phyloP scores from a whole-genome alignment of 331 rosid genomes.

The Quercus lobata region DNA sequence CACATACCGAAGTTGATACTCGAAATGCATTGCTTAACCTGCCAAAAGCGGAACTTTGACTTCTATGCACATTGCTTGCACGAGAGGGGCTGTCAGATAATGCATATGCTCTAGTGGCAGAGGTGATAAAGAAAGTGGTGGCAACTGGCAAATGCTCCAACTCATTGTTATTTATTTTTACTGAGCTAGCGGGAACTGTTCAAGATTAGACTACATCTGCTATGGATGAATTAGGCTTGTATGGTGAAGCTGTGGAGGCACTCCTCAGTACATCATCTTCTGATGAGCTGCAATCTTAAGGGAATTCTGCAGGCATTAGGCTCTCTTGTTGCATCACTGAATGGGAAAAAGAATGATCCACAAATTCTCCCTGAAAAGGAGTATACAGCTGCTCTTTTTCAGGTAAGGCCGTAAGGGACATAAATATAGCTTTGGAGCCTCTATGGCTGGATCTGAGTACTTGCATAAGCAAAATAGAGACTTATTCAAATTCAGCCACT shows the following conservation, averaged over 20 bases:
- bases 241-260: conserved; percentile 71
- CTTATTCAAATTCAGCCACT: conserved; percentile 78
- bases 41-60: too few relatives aligned
- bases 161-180: conserved; percentile 72
- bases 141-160: conserved; percentile 83
- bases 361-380: conserved; percentile 36
- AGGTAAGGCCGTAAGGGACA: conserved; percentile 41
- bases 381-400: conserved; percentile 49
- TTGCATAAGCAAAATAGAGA: conserved; percentile 90
- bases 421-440: conserved; percentile 85
- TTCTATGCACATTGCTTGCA: too few relatives aligned
- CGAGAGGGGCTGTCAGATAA: conserved; percentile 68
- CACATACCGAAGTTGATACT: too few relatives aligned
- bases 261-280: conserved; percentile 81
- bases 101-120: conserved; percentile 83
- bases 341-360: conserved; percentile 51
- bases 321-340: conserved; percentile 64
- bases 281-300: conserved; percentile 91
- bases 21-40: too few relatives aligned
- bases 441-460: conserved; percentile 89
- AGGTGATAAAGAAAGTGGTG: conserved; percentile 92
- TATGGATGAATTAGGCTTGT: conserved; percentile 64
- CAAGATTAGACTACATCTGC: conserved; percentile 77
- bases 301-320: conserved; percentile 87
- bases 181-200: conserved; percentile 80